These are phyloP conservation scores for Recurvomyces mirabilis DNA, from an alignment of 495 filamentous ascomycete species.

Conservation along the genomic window DNA sequence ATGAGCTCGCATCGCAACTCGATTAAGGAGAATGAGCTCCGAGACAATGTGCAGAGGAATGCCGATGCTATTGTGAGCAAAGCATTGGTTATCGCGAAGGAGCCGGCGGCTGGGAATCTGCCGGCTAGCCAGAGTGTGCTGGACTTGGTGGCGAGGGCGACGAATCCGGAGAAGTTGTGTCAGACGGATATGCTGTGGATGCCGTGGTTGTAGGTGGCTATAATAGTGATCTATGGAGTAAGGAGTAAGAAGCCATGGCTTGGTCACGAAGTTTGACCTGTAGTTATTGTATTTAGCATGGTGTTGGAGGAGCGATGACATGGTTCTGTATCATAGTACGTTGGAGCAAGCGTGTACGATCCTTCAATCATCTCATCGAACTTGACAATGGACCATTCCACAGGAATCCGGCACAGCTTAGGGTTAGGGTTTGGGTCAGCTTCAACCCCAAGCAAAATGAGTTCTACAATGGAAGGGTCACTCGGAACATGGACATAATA, in stretches of 20 bases:
- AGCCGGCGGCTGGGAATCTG: slow-evolving; percentile 44
- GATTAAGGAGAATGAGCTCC: slow-evolving; percentile 58
- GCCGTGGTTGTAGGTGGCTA: slow-evolving; percentile 62
- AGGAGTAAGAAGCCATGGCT: background rate
- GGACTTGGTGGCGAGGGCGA: slow-evolving; percentile 73
- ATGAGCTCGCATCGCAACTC: slow-evolving; percentile 63
- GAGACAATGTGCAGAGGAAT: slow-evolving; percentile 80
- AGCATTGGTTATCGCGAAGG: slow-evolving; percentile 65
- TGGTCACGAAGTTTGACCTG: background rate
- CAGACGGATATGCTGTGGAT: slow-evolving; percentile 91
- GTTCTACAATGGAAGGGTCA: too few relatives aligned
- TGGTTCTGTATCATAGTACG: too few relatives aligned
- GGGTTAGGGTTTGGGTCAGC: too few relatives aligned
- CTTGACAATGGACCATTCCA: too few relatives aligned
- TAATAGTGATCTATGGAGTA: background rate
- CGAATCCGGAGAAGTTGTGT: slow-evolving; percentile 75
- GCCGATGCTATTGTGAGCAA: slow-evolving; percentile 83
- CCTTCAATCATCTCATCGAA: too few relatives aligned
- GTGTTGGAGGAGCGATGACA: slow-evolving; percentile 12
- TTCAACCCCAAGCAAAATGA: too few relatives aligned
- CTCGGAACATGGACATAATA: too few relatives aligned
- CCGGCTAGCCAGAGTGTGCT: slow-evolving; percentile 95
- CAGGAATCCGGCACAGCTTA: too few relatives aligned
- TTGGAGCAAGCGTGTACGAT: too few relatives aligned
- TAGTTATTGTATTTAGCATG: slow-evolving; percentile 6